phyloP scores from a whole-genome alignment of 2,329 filamentous ascomycete genomes.

The Phyllosticta ampelicida region DNA sequence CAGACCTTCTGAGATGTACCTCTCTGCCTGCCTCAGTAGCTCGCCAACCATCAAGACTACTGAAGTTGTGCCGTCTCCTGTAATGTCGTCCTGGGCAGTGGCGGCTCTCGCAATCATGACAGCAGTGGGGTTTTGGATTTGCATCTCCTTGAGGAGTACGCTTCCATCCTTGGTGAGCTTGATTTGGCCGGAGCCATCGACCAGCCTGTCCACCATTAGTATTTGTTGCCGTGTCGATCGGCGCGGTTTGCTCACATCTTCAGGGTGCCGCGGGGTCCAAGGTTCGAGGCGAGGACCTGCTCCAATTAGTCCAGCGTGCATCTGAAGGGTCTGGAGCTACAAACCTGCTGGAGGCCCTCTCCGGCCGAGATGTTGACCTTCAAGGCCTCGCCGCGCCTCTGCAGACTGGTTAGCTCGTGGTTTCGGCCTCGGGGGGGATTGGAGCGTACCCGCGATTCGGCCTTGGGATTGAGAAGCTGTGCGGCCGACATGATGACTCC shows the following conservation, averaged over 20 bases:
- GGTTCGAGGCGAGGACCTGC: constrained; percentile 88
- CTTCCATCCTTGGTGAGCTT: constrained; percentile 99
- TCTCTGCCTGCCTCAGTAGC: constrained; percentile 92
- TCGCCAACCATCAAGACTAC: constrained; percentile 93
- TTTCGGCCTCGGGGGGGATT: constrained; percentile 11
- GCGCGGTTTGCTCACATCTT: constrained; percentile 70
- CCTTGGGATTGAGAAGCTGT: constrained; percentile 97
- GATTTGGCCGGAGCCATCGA: constrained; percentile 61
- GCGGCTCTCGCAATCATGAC: constrained; percentile 73
- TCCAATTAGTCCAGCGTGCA: constrained; percentile 35
- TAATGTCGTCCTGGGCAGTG: constrained; percentile 96
- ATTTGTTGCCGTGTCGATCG: constrained; percentile 20
- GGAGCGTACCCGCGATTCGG: constrained; percentile 80
- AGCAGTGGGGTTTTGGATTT: constrained; percentile 97
- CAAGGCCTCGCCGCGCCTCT: constrained; percentile 95
- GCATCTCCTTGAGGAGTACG: constrained; percentile 64
- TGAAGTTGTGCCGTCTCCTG: constrained; percentile 93
- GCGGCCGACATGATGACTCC: constrained; percentile 71
- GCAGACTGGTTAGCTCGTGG: constrained; percentile 35
- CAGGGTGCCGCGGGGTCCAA: constrained; percentile 86
- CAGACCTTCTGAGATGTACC: constrained; percentile 92
- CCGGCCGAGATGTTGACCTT: constrained; percentile 94
- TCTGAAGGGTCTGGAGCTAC: constrained; percentile 25
- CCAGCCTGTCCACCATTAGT: constrained; percentile 38
- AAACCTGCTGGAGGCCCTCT: constrained; percentile 55